These are phyloP conservation scores for Puccinia hordei DNA, from an alignment of 1,284 basidiomycete genomes.

Conservation along the genomic window DNA sequence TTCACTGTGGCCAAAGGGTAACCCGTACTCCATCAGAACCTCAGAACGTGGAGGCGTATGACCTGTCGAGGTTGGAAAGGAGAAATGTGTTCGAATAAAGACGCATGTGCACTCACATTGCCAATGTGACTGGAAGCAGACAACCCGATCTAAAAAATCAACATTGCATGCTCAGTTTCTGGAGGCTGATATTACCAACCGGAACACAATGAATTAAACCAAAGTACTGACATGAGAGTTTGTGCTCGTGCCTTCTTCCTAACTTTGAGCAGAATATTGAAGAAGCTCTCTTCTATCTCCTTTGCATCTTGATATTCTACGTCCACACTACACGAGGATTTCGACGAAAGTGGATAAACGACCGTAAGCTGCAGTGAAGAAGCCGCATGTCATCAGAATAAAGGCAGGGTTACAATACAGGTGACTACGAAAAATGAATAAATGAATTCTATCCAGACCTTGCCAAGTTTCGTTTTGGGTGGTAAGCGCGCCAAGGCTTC, in stretches of 20 bases:
- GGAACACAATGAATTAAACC: not conserved
- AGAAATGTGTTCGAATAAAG: not conserved
- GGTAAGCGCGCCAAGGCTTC: conserved; percentile 43
- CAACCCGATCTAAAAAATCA: conserved; percentile 14
- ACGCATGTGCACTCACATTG: conserved; percentile 36
- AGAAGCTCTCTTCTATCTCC: conserved; percentile 12
- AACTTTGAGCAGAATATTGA: conserved; percentile 13
- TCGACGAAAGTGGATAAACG: conserved; percentile 12
- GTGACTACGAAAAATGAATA: not conserved
- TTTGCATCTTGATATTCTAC: conserved; percentile 2
- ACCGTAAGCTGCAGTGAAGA: conserved; percentile 14
- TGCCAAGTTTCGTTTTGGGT: conserved; percentile 40
- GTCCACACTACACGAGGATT: not conserved
- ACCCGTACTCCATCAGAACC: not conserved
- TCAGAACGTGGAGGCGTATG: not conserved
- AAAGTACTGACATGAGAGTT: conserved; percentile 22
- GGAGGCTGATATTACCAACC: not conserved
- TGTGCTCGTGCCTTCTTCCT: conserved; percentile 16
- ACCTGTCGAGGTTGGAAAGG: not conserved
- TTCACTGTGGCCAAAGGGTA: conserved; percentile 17
- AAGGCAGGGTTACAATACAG: not conserved
- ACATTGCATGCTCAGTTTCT: not conserved
- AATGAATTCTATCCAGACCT: conserved; percentile 1
- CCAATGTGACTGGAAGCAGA: conserved; percentile 30
- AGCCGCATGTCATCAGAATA: not conserved